Evolutionary conservation across 164 flowering plant genomes (phyloP).

Genomic region (Berberis thunbergii): DNA sequence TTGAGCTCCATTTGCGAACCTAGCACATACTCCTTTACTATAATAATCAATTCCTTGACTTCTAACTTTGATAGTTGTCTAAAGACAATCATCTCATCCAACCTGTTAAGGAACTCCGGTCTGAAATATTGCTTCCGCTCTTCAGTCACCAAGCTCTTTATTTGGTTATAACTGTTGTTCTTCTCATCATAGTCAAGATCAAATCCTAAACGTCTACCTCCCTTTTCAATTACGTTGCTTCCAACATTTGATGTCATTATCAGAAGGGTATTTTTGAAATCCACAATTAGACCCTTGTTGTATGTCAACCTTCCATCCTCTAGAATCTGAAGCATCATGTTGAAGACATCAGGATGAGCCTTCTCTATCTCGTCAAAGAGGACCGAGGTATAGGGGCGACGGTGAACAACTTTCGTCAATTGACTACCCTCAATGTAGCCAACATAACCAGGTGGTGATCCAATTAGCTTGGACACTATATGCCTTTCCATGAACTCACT

Average conservation of each 20-base stretch:
- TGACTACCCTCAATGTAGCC: slow-evolving; percentile 21
- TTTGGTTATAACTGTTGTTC: slow-evolving; percentile 1
- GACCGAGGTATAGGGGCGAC: slow-evolving; percentile 11
- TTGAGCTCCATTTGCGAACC: too few species aligned
- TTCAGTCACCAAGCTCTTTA: slow-evolving; percentile 10
- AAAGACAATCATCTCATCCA: slow-evolving; percentile 12
- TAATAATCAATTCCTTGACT: slow-evolving; percentile 5
- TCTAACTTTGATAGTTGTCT: slow-evolving; percentile 8
- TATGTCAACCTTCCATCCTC: slow-evolving; percentile 23
- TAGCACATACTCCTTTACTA: too few species aligned
- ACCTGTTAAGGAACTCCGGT: slow-evolving; percentile 13
- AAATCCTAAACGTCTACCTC: slow-evolving; percentile 4
- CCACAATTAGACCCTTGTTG: slow-evolving; percentile 17
- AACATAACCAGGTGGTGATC: slow-evolving; percentile 24
- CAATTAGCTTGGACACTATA: slow-evolving; percentile 10
- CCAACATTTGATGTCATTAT: slow-evolving; percentile 24
- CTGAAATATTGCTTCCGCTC: slow-evolving; percentile 15
- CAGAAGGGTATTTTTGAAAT: slow-evolving; percentile 19
- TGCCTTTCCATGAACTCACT: slow-evolving; percentile 17
- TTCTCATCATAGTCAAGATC: slow-evolving; percentile 6
- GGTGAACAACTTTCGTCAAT: slow-evolving; percentile 16
- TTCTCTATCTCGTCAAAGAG: slow-evolving; percentile 11
- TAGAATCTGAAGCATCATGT: slow-evolving; percentile 20
- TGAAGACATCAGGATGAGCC: slow-evolving; percentile 12
- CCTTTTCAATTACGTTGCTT: slow-evolving; percentile 3